These are phyloP conservation scores for Aphanomyces astaci DNA, from an alignment of 352 stramenopile genomes.

Conservation along the genomic window DNA sequence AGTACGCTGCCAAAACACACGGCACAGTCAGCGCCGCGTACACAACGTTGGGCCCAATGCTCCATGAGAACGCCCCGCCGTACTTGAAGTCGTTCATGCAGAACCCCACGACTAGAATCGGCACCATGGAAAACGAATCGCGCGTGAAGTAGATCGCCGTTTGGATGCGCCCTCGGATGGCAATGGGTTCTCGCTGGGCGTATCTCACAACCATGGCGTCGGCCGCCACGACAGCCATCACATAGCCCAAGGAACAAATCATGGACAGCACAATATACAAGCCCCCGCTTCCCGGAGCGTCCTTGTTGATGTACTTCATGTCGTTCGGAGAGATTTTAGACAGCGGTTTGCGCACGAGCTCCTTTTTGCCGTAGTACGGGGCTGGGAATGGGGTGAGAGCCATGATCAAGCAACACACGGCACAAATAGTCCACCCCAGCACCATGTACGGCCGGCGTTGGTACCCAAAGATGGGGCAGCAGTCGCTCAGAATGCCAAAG, in stretches of 20 bases:
- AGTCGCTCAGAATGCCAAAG: constrained; percentile 40
- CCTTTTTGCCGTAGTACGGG: constrained; percentile 38
- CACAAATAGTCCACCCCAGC: constrained; percentile 39
- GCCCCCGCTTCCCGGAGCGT: constrained; percentile 33
- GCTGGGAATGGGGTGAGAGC: constrained; percentile 37
- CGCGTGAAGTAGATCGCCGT: constrained; percentile 16
- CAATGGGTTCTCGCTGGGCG: constrained; percentile 16
- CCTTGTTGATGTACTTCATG: constrained; percentile 35
- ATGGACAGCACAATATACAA: constrained; percentile 63
- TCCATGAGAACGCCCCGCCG: constrained; percentile 41
- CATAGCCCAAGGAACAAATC: constrained; percentile 52
- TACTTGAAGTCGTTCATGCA: constrained; percentile 41
- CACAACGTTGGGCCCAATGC: constrained; percentile 41
- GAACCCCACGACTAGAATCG: constrained; percentile 27
- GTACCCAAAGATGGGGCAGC: constrained; percentile 43
- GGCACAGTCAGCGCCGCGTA: constrained; percentile 25
- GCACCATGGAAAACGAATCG: not conserved
- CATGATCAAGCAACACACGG: constrained; percentile 28
- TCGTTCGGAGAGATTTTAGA: constrained; percentile 17
- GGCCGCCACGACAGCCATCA: constrained; percentile 45
- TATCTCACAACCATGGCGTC: constrained; percentile 30
- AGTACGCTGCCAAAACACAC: not conserved
- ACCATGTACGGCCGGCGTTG: constrained; percentile 53
- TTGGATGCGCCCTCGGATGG: constrained; percentile 9
- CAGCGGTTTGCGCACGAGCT: constrained; percentile 30